Conservation (phyloP, 768 basidiomycete genomes). For the Leccinum disarticulatum region DNA sequence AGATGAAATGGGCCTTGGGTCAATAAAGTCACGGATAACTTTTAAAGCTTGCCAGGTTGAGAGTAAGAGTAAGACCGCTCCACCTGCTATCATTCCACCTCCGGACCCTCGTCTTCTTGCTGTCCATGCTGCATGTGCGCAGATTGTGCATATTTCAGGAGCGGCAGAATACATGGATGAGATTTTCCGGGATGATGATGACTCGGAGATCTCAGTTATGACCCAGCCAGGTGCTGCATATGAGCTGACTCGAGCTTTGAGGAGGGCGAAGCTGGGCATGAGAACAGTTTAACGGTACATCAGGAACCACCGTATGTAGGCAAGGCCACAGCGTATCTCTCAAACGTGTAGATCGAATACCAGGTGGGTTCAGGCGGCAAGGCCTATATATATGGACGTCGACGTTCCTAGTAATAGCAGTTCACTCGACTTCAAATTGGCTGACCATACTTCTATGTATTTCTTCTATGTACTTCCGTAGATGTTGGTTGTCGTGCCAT, state of each 20-base stretch:
- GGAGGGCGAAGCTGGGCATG: neutral
- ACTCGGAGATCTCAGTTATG: neutral
- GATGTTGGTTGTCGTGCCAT: slow-evolving; percentile 1
- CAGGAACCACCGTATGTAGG: too few species aligned
- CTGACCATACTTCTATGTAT: neutral
- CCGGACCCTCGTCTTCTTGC: neutral
- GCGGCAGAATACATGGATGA: neutral
- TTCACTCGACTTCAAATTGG: too few species aligned
- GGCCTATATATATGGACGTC: too few species aligned
- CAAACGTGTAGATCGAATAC: too few species aligned
- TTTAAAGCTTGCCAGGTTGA: neutral
- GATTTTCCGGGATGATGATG: neutral
- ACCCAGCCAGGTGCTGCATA: neutral
- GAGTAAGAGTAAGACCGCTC: neutral
- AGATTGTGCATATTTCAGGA: too few species aligned
- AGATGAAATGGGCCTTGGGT: neutral
- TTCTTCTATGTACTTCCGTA: slow-evolving; percentile 8
- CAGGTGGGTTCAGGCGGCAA: too few species aligned
- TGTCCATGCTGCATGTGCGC: too few species aligned
- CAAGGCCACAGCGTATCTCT: too few species aligned
- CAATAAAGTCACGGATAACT: neutral
- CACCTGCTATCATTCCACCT: neutral
- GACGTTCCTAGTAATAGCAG: too few species aligned
- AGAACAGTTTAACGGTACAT: too few species aligned
- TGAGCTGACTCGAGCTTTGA: neutral